phyloP scores from a whole-genome alignment of 768 basidiomycete genomes.

The Suillus luteus region DNA sequence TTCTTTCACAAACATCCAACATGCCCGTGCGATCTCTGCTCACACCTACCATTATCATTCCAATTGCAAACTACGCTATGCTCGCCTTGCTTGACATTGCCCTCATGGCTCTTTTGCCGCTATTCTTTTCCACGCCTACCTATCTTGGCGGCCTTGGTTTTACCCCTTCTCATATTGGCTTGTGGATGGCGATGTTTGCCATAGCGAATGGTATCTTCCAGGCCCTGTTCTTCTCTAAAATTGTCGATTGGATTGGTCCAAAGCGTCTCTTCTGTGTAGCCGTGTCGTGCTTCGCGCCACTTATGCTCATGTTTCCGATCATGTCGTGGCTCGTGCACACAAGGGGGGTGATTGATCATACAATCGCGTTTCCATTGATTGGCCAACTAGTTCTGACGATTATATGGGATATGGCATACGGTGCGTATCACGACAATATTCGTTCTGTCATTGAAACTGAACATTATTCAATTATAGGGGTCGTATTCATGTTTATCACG shows the following conservation, averaged over 20 bases:
- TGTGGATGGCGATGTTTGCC: constrained; percentile 26
- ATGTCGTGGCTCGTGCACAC: constrained; percentile 29
- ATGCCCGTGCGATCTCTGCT: constrained; percentile 44
- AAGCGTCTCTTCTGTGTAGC: constrained; percentile 24
- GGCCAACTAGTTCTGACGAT: constrained; percentile 51
- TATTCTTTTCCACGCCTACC: constrained; percentile 31
- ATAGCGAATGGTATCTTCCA: constrained; percentile 26
- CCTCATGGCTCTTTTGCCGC: constrained; percentile 27
- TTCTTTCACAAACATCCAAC: constrained; percentile 17
- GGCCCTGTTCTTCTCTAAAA: constrained; percentile 24
- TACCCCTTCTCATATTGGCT: constrained; percentile 30
- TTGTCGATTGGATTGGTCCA: constrained; percentile 27
- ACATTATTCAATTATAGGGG: constrained; percentile 40
- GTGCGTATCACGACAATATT: constrained; percentile 37
- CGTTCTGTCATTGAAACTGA: background rate
- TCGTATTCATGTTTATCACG: constrained; percentile 65
- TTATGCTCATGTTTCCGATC: constrained; percentile 27
- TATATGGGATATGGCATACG: constrained; percentile 54
- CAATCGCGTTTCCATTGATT: constrained; percentile 50
- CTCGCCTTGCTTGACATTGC: constrained; percentile 31
- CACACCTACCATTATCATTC: constrained; percentile 23
- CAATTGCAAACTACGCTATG: constrained; percentile 33
- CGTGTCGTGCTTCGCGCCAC: constrained; percentile 20
- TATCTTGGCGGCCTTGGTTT: constrained; percentile 30
- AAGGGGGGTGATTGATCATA: constrained; percentile 45